These are phyloP conservation scores for Sutorius eximius DNA, from an alignment of 1,284 basidiomycete species.

Conservation along the genomic window DNA sequence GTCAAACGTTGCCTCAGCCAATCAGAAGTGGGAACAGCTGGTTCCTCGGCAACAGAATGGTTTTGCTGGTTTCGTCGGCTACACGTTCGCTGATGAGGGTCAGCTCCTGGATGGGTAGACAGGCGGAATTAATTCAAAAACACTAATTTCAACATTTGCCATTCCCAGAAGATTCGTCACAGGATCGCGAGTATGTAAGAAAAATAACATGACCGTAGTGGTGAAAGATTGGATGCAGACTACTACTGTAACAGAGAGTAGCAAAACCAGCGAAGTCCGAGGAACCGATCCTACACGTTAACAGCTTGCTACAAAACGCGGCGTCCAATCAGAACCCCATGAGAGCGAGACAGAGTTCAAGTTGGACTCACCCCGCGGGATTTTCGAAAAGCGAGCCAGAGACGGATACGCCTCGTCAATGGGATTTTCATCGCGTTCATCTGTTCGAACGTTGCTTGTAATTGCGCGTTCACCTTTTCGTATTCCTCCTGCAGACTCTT, in stretches of 20 bases:
- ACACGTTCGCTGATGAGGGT: too few species aligned
- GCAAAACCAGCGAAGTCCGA: not conserved
- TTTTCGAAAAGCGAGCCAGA: conserved; percentile 7
- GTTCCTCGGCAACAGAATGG: too few species aligned
- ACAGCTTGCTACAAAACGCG: conserved; percentile 3
- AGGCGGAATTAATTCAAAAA: too few species aligned
- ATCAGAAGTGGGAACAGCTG: too few species aligned
- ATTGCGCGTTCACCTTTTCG: conserved; percentile 3
- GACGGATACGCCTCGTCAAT: conserved; percentile 12
- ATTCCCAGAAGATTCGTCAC: too few species aligned
- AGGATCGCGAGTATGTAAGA: not conserved
- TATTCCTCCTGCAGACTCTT: conserved; percentile 12
- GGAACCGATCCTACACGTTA: not conserved
- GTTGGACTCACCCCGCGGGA: conserved; percentile 9
- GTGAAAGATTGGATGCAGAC: not conserved
- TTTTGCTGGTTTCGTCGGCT: too few species aligned
- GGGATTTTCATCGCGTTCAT: conserved; percentile 22
- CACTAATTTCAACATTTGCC: not conserved
- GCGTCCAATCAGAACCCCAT: not conserved
- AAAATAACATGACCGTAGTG: not conserved
- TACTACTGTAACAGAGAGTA: too few species aligned
- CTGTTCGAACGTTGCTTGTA: conserved; percentile 19
- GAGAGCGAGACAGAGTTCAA: not conserved
- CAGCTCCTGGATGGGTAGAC: too few species aligned
- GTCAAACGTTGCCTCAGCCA: too few species aligned